Base-by-base conservation (phyloP, 495 filamentous ascomycete genomes). In the Daldinia decipiens region DNA sequence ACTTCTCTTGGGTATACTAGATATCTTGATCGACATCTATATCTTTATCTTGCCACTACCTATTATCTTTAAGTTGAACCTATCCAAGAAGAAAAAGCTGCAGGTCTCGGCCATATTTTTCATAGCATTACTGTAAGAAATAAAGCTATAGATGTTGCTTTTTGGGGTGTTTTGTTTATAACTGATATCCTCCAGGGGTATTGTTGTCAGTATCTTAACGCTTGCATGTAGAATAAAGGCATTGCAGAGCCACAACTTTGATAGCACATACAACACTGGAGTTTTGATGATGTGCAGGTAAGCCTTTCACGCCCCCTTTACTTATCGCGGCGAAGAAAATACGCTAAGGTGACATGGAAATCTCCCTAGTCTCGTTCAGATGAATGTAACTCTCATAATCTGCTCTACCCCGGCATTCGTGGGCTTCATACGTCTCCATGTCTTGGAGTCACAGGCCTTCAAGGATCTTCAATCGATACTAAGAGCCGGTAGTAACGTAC, bases 11-110 rank as follows among this genome's bases (percentile, higher is more conserved):
- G 50, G 17, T 9, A 13, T 13, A 17, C 7, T 31, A 9, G 50
- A 31, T n/a, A 53, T 29, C 15, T 29, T 53, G 26, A 27, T 53
- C 50, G 50, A 53, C 26, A 53, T 53, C 1, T 53, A 53, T 24
- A 53, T 53, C 26, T 53, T 53, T 13, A 53, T 53, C 11, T 9
- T 53, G 13, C 50, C 50, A 31, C 27, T 53, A 24, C 50, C 24
- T 53, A 31, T 53, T 31, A 53, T 53, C 27, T 53, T 15, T 8
- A 27, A 53, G 50, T 15, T 53, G 3, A 53, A 53, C 15, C 13
- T 53, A 1, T 53, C 50, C 0, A 53, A 29, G 27, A 53, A 53
- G 50, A 53, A 31, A 17, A 53, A 31, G 15, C 5, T 53, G 26
- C 50, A 53, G 26, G 12, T 53, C 13, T 5, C 26, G 5, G 12